phyloP scores from a whole-genome alignment of 768 basidiomycete species.

The Pleurotus eryngii region DNA sequence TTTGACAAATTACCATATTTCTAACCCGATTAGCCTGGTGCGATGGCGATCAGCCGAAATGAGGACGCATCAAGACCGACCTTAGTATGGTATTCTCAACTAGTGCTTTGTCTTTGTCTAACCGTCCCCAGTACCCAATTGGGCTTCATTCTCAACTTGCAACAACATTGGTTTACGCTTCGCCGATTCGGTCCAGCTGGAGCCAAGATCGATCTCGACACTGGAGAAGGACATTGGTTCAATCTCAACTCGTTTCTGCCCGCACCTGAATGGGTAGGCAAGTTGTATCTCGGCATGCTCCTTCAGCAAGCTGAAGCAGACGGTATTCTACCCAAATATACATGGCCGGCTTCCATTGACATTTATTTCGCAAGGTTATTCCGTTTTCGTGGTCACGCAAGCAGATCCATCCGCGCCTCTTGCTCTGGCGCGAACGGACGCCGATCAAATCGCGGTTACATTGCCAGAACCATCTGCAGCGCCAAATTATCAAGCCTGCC shows the following conservation, averaged over 20 bases:
- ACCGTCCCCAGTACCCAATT: conserved; percentile 58
- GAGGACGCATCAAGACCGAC: conserved; percentile 68
- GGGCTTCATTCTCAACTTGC: conserved; percentile 83
- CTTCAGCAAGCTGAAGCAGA: conserved; percentile 84
- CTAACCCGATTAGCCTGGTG: conserved; percentile 51
- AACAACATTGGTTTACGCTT: conserved; percentile 88
- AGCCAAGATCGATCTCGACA: conserved; percentile 36
- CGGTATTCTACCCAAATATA: conserved; percentile 40
- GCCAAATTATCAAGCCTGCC: not conserved
- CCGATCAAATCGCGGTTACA: conserved; percentile 67
- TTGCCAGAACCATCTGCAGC: conserved; percentile 48
- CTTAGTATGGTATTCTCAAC: conserved; percentile 55
- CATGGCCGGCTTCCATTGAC: not conserved
- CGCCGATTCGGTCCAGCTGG: conserved; percentile 63
- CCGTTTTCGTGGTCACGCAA: conserved; percentile 73
- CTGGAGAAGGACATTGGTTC: conserved; percentile 74
- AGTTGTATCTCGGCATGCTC: conserved; percentile 80
- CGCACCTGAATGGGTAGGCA: conserved; percentile 79
- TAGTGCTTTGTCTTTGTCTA: not conserved
- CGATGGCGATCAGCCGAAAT: conserved; percentile 85
- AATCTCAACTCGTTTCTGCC: conserved; percentile 78
- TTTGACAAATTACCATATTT: conserved; percentile 8
- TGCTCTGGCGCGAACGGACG: conserved; percentile 60
- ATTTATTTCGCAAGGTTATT: conserved; percentile 55
- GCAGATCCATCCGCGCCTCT: conserved; percentile 50